phyloP scores from a whole-genome alignment of 2,329 filamentous ascomycete species.

The Sclerotinia subarctica region DNA sequence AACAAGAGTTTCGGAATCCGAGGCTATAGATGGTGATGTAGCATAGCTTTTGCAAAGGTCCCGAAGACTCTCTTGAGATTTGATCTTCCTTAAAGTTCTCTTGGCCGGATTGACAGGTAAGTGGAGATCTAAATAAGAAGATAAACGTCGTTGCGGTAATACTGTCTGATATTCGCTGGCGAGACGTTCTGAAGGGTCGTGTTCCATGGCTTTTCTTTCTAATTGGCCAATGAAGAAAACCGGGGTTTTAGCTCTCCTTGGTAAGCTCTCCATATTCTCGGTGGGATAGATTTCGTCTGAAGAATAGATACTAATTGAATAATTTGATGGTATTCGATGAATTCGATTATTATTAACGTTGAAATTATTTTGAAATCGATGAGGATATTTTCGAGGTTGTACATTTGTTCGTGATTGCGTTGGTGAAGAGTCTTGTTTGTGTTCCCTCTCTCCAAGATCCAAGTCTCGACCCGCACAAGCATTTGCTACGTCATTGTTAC shows the following conservation, averaged over 20 bases:
- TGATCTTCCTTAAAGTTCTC: slow-evolving; percentile 32
- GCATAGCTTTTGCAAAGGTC: slow-evolving; percentile 28
- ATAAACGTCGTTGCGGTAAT: slow-evolving; percentile 23
- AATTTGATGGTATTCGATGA: slow-evolving; percentile 13
- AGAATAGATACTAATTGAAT: slow-evolving; percentile 25
- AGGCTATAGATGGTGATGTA: slow-evolving; percentile 8
- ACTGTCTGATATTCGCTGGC: slow-evolving; percentile 32
- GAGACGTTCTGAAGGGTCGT: slow-evolving; percentile 28
- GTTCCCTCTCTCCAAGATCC: slow-evolving; percentile 1
- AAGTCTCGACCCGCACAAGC: slow-evolving; percentile 6
- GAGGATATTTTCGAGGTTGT: slow-evolving; percentile 2
- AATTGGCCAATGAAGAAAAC: slow-evolving; percentile 35
- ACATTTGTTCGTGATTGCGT: slow-evolving; percentile 13
- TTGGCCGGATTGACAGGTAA: slow-evolving; percentile 18
- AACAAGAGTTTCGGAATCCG: slow-evolving; percentile 23
- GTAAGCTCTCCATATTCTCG: slow-evolving; percentile 13
- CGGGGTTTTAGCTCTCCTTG: slow-evolving; percentile 33
- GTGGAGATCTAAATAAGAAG: slow-evolving; percentile 12
- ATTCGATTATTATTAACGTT: neutral
- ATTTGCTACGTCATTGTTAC: slow-evolving; percentile 13
- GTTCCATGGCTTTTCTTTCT: slow-evolving; percentile 24
- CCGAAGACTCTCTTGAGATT: slow-evolving; percentile 34
- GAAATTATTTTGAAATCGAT: neutral
- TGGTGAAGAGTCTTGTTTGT: slow-evolving; percentile 8
- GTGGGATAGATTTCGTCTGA: neutral